Evolutionary conservation across 2,329 filamentous ascomycete species (phyloP), one percentile per base, ranked within the genome.

Genomic region (Chaetomiaceae sp.): DNA sequence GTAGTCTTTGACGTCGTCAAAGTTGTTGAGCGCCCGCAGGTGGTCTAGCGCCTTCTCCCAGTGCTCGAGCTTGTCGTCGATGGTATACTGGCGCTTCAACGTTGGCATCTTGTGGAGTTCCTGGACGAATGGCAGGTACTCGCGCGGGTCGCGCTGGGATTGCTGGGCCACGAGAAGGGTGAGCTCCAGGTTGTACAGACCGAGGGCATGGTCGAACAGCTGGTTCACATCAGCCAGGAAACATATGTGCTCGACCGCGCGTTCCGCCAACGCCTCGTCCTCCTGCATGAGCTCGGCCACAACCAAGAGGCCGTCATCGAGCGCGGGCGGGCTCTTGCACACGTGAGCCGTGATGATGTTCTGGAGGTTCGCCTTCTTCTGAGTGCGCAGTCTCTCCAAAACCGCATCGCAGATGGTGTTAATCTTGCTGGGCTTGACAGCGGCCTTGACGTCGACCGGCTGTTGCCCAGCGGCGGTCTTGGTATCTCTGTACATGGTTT

Each of bases 331-430:
- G 4, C 76, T 81, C 67, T 97, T 99, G 78, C 89, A 96, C 31
- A 97, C 89, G 63, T 97, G 86, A 1, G 92, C 88, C 0, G 93
- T 97, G 63, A 99, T 88, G 56, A 93, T 86, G 65, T 96, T 97
- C 63, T 96, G 92, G 35, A 96, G 69, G 80, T 87, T 68, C 67
- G 83, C 65, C 72, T 68, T 71, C 55, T 83, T 81, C 50, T 79
- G 78, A 14, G 76, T 71, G 48, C 79, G 73, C 7, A 99, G 76
- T 4, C 79, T 77, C 9, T 78, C 72, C 10, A 97, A 73, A 56
- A 97, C 86, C 0, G 88, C 86, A 66, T 96, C 85, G 63, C 93
- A 97, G 38, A 99, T 85, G 3, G 75, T 76, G 66, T 97, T 99
- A 62, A 96, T 82, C 65, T 99, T 99, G 42, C 70, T 72, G 20